A percentile compares a stretch with the other conserved stretches of the same genome.
Conservation (phyloP, 164 flowering plant species). For the Litsea cubeba region DNA sequence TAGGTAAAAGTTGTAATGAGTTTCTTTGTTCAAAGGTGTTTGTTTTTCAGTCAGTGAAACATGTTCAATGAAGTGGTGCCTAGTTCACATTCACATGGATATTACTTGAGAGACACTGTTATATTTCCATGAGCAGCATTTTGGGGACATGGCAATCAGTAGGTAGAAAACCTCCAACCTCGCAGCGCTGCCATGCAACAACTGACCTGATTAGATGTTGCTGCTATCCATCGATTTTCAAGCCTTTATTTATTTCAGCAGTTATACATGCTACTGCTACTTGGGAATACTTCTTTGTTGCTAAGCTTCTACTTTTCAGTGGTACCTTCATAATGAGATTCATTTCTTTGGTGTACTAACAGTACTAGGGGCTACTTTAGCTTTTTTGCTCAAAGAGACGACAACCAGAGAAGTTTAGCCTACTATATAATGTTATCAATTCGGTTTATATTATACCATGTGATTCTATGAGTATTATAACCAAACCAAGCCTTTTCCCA, state of each 20-base stretch:
- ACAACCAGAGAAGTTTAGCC: conserved; percentile 3
- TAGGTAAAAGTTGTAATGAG: not conserved
- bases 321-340: not conserved
- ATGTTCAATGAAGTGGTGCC: not conserved
- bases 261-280: too few relatives aligned
- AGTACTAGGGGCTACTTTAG: conserved; percentile 7
- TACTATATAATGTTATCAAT: conserved; percentile 1
- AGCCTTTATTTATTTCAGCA: too few relatives aligned
- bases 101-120: too few relatives aligned
- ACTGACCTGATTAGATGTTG: too few relatives aligned
- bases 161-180: too few relatives aligned
- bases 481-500: too few relatives aligned
- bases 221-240: too few relatives aligned
- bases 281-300: not conserved
- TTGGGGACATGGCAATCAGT: too few relatives aligned
- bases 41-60: not conserved
- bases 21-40: conserved; percentile 1
- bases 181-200: too few relatives aligned
- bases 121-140: too few relatives aligned
- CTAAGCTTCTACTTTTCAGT: not conserved
- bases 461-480: not conserved
- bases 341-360: not conserved
- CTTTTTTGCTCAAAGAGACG: conserved; percentile 9
- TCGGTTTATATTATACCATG: not conserved
- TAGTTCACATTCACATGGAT: too few relatives aligned